Evolutionary conservation across 73 alveolate species (phyloP).

Genomic region (Paramecium sexaurelia): DNA sequence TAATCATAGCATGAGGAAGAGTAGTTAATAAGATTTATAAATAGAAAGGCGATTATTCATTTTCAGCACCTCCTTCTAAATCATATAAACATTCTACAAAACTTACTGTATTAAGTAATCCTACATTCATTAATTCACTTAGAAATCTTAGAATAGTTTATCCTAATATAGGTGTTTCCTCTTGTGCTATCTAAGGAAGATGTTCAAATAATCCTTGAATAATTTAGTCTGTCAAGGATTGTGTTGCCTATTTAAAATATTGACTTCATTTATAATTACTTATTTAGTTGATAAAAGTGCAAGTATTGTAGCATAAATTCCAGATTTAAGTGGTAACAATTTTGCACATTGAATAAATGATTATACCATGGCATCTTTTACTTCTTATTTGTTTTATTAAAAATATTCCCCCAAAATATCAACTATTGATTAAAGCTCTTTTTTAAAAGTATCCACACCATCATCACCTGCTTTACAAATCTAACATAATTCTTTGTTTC

Average conservation of each 20-base stretch:
- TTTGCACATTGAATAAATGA: slow-evolving; percentile 32
- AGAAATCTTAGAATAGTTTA: slow-evolving; percentile 27
- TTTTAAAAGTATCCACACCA: slow-evolving; percentile 31
- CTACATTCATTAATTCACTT: slow-evolving; percentile 40
- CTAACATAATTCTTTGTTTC: background rate
- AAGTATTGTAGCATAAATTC: slow-evolving; percentile 37
- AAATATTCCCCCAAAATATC: slow-evolving; percentile 14
- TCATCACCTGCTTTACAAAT: slow-evolving; percentile 45
- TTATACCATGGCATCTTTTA: background rate
- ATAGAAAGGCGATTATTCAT: slow-evolving; percentile 41
- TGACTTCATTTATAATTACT: slow-evolving; percentile 4
- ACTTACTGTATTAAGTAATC: slow-evolving; percentile 6
- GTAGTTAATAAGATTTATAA: slow-evolving; percentile 10
- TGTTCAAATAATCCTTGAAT: background rate
- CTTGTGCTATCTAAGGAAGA: background rate
- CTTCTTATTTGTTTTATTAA: slow-evolving; percentile 4
- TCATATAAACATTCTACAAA: slow-evolving; percentile 53
- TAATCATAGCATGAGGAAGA: slow-evolving; percentile 50
- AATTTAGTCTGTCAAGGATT: slow-evolving; percentile 35
- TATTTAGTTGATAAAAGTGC: slow-evolving; percentile 10
- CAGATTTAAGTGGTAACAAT: slow-evolving; percentile 36
- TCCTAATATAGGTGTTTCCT: slow-evolving; percentile 37
- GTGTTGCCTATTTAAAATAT: background rate
- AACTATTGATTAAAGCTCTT: background rate
- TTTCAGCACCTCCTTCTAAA: slow-evolving; percentile 41